Evolutionary conservation across 257 asterid species (phyloP), one percentile per base, ranked within the genome.

Genomic region (Solanum paucissectum): DNA sequence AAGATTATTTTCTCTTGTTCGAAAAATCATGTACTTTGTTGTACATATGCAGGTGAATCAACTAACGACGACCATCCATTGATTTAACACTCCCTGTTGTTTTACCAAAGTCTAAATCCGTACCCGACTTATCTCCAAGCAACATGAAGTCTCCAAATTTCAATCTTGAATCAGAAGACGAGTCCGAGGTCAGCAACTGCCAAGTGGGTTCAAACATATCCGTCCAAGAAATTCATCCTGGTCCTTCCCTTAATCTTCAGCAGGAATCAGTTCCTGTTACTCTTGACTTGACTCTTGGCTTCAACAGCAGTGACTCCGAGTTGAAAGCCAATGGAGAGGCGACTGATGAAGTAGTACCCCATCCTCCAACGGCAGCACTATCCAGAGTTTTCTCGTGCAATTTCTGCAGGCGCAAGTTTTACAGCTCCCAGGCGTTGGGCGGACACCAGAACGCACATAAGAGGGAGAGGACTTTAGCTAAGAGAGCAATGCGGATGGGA

Each of bases 371-470:
- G 1, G 60, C 88, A 21, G 88, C 87, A 33, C 64, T 87, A 37
- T 89, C 98, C 4, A 87, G 98, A 62, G 92, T 95, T 32, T 97
- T 97, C 93, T 93, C 98, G 0, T 97, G 99, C 95, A 96, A 97
- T 88, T 97, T 94, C 87, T 97, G 99, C 89, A 92, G 96, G 46
- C 90, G 99, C 44, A 95, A 97, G 86, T 97, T 97, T 89, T 97
- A 97, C 90, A 95, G 99, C 91, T 95, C 99, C 0, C 99, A 97
- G 85, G 99, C 99, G 1, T 73, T 97, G 77, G 99, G 99, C 9
- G 99, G 99, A 1, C 99, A 97, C 87, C 99, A 97, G 68, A 97
- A 97, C 14, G 98, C 99, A 4, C 99, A 97, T 90, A 97, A 97
- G 90, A 91, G 99, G 55, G 99, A 97, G 88, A 87, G 99, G 87